Evolutionary conservation across 176 grass and related monocot species (phyloP), one percentile per base, ranked within the genome.

Genomic region (Puya raimondii): DNA sequence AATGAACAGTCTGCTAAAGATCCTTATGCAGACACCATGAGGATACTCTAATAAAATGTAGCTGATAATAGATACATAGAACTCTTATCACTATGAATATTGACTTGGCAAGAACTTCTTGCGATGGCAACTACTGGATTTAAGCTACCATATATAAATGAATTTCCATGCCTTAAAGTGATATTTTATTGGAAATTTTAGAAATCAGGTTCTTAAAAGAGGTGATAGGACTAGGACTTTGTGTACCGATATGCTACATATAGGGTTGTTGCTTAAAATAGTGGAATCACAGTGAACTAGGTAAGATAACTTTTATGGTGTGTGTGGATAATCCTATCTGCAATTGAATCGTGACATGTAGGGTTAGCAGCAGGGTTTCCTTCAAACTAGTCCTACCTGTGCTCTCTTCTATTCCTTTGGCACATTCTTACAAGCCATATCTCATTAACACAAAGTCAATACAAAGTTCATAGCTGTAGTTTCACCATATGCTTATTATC

Each of bases 401-500:
- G 9, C 33, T 42, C 4, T 42, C 4, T 7, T 42, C 4, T 42
- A 42, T 58, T 59, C 54, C 10, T 59, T 59, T 59, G 20, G 54
- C 54, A 16, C 15, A 59, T 59, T 59, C 15, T 59, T 17, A 59
- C 3, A 4, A 1, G 33, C 6, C 33, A 42, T 42, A 59, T 20
- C 54, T 58, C 54, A 58, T 20, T 16, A n/a, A 20, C 18, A n/a
- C 54, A 58, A 58, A 15, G 54, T 58, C 15, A n/a, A 20, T 58
- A n/a, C 54, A 58, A 58, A 15, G 54, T 58, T 18, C 20, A 18
- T 18, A 59, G 54, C 2, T 59, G 54, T 18, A 59, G 54, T 59
- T 59, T 18, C 54, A 59, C 20, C 20, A 17, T 9, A 59, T 74
- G 58, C 82, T 50, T 74, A 79, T 42, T 75, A 47, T 29, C 74